phyloP scores from a whole-genome alignment of 2,329 filamentous ascomycete genomes.

The Pseudogymnoascus sp. region DNA sequence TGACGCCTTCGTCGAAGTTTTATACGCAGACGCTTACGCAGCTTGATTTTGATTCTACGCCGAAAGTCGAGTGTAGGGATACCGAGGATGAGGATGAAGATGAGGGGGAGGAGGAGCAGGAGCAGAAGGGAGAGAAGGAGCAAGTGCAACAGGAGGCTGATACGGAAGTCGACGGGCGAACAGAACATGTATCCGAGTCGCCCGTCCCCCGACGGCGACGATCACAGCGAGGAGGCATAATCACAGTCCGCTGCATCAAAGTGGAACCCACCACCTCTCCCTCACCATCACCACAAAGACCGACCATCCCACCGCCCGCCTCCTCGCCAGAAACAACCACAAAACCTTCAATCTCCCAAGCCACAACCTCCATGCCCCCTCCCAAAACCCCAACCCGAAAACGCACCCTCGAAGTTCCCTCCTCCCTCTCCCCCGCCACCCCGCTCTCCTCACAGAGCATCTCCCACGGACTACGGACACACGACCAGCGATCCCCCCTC shows the following conservation, averaged over 20 bases:
- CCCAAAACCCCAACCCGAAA: constrained; percentile 1
- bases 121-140: not conserved
- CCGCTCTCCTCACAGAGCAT: not conserved
- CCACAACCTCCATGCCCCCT: not conserved
- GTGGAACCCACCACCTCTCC: not conserved
- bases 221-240: not conserved
- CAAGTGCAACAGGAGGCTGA: not conserved
- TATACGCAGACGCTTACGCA: constrained; percentile 64
- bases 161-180: not conserved
- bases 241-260: constrained; percentile 7
- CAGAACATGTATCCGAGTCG: not conserved
- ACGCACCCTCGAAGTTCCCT: not conserved
- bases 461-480: not conserved
- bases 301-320: not conserved
- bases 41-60: constrained; percentile 40
- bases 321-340: not conserved
- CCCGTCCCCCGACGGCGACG: not conserved
- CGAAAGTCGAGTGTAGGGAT: not conserved
- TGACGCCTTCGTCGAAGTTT: not conserved
- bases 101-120: not conserved
- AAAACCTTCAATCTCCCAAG: not conserved
- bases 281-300: not conserved
- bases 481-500: not conserved
- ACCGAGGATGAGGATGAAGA: constrained; percentile 8
- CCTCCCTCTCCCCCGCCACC: constrained; percentile 6